Conservation (phyloP, 176 grass and related monocot species). For the Dendrocalamus sinicus region DNA sequence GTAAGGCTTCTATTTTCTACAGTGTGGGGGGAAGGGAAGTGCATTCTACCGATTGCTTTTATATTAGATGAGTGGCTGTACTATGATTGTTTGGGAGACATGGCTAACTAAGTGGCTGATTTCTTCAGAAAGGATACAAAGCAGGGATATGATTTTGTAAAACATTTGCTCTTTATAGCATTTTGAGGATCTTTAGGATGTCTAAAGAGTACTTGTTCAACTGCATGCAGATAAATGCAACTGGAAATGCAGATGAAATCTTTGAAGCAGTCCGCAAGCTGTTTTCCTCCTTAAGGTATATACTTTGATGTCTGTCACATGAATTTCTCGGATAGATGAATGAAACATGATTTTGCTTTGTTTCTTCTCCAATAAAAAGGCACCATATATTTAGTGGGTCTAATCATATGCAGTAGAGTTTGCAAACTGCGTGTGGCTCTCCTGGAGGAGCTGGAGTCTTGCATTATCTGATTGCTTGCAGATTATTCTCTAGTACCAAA, state of each 20-base stretch:
- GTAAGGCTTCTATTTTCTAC: not conserved
- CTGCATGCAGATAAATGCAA: conserved; percentile 75
- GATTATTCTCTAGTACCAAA: conserved; percentile 22
- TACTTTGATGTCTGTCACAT: not conserved
- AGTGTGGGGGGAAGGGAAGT: not conserved
- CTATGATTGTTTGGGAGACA: not conserved
- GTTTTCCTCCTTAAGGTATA: conserved; percentile 72
- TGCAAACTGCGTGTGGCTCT: not conserved
- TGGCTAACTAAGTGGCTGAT: conserved; percentile 7
- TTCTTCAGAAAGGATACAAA: conserved; percentile 17
- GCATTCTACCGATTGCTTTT: not conserved
- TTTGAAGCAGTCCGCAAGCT: conserved; percentile 64
- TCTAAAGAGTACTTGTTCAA: conserved; percentile 33
- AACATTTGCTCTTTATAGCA: not conserved
- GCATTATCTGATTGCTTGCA: not conserved
- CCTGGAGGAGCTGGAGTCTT: not conserved
- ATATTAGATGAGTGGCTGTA: conserved; percentile 29
- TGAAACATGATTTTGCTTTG: not conserved
- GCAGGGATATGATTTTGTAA: not conserved
- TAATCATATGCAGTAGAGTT: not conserved
- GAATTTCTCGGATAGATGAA: not conserved
- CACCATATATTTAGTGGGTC: not conserved
- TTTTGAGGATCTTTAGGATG: conserved; percentile 1
- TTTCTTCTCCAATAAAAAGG: not conserved
- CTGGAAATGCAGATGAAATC: conserved; percentile 69